Conservation (phyloP, 495 filamentous ascomycete species). For the Xylaria cubensis region DNA sequence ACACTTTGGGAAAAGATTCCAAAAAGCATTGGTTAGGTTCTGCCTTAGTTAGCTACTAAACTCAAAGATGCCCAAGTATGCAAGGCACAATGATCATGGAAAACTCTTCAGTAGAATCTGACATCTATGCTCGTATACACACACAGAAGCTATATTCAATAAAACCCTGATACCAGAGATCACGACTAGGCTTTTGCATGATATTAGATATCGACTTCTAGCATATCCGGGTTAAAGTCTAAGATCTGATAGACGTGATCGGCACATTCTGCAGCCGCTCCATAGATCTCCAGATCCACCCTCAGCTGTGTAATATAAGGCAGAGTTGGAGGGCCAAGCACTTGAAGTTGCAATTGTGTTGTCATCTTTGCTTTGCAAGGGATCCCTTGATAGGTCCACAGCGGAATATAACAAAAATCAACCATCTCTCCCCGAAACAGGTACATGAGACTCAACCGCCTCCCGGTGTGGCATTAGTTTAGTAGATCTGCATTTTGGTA, state of each 20-base stretch:
- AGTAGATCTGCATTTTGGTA: neutral
- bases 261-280: constrained; percentile 3
- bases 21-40: neutral
- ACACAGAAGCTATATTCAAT: neutral
- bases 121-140: neutral
- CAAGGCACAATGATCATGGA: neutral
- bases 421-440: neutral
- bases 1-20: neutral
- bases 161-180: neutral
- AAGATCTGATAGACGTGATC: neutral
- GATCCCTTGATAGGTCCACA: neutral
- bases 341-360: constrained; percentile 21
- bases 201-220: neutral
- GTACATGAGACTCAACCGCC: neutral
- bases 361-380: constrained; percentile 1
- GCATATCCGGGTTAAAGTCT: neutral
- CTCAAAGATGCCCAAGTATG: neutral
- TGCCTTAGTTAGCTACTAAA: neutral
- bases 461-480: neutral
- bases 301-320: neutral
- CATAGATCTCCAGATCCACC: neutral
- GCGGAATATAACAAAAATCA: neutral
- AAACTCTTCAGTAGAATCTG: neutral
- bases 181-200: neutral
- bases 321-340: neutral